These are phyloP conservation scores for Przewalskia tangutica DNA, from an alignment of 257 asterid species.

Conservation along the genomic window DNA sequence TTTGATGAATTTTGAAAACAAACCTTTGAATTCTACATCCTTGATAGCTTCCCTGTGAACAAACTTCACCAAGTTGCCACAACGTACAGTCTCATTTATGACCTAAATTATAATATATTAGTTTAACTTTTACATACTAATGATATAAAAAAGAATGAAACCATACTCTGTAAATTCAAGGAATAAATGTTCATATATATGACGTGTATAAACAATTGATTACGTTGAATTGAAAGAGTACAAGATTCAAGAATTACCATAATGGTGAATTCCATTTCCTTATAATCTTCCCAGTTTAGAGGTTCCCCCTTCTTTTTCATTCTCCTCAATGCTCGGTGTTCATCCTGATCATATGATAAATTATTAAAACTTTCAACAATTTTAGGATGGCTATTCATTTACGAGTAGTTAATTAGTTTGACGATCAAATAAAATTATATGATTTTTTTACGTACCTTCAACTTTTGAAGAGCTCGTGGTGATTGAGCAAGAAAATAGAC, in stretches of 20 bases:
- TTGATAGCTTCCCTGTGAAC: constrained; percentile 59
- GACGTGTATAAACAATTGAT: no score
- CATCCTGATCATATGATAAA: constrained; percentile 32
- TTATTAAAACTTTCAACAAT: not conserved
- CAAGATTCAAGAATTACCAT: constrained; percentile 15
- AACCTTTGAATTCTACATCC: constrained; percentile 68
- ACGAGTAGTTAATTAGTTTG: not conserved
- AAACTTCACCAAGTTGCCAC: constrained; percentile 80
- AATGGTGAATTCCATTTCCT: constrained; percentile 62
- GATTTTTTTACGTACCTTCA: constrained; percentile 24
- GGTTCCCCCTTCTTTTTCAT: constrained; percentile 37
- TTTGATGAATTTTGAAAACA: not conserved
- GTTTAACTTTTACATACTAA: not conserved
- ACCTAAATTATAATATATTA: constrained; percentile 24
- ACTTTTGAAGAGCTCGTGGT: constrained; percentile 35
- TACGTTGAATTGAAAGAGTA: not conserved
- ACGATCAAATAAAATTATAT: not conserved
- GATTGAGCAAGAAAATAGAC: constrained; percentile 49
- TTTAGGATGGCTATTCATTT: no score
- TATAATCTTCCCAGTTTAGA: constrained; percentile 63
- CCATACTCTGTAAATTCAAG: no score
- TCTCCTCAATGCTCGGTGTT: constrained; percentile 36
- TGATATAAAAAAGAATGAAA: not conserved
- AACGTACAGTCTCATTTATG: constrained; percentile 56
- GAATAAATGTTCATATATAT: no score